Evolutionary conservation across 2,329 filamentous ascomycete species (phyloP), one percentile per base, ranked within the genome.

Genomic region (Tolypocladium ovalisporum): DNA sequence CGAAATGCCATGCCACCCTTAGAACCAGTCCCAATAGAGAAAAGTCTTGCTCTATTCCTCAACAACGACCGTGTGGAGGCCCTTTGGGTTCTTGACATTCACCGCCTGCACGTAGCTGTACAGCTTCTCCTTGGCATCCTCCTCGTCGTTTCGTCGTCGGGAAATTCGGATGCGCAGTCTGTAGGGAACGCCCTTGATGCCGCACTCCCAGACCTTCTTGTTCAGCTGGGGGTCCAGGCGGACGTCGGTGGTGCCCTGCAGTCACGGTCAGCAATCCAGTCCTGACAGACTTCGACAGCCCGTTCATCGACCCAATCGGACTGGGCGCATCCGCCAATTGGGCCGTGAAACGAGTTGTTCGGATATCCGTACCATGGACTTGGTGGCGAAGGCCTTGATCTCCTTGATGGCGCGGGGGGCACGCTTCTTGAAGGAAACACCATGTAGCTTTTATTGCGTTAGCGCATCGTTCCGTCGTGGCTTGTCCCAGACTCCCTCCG

Each of bases 151-250:
- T 86, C 94, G 90, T 87, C 96, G 95, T 80, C 94, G 90, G 75
- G 91, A 96, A 81, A 99, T 97, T 81, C 95, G 91, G 75, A 99
- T 87, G 73, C 94, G 93, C 71, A 99, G 84, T 79, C 95, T 88
- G 89, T 88, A 97, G 68, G 93, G 90, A 68, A 97, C 92, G 73
- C 94, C 95, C 89, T 97, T 99, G 84, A 99, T 87, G 78, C 94
- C 94, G 74, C 88, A 83, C 82, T 99, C 94, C 94, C 94, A 99
- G 77, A 99, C 93, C 86, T 99, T 97, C 90, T 99, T 99, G 89
- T 99, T 99, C 74, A 99, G 82, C 82, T 94, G 89, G 73, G 94
- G 94, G 85, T 99, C 94, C 75, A 99, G 81, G 71, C 94, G 94
- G 80, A 99, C 94, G 76, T 99, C 94, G 73, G 84, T 79, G 80